phyloP scores from a whole-genome alignment of 176 grass and related monocot genomes.

The Puccinellia tenuiflora region DNA sequence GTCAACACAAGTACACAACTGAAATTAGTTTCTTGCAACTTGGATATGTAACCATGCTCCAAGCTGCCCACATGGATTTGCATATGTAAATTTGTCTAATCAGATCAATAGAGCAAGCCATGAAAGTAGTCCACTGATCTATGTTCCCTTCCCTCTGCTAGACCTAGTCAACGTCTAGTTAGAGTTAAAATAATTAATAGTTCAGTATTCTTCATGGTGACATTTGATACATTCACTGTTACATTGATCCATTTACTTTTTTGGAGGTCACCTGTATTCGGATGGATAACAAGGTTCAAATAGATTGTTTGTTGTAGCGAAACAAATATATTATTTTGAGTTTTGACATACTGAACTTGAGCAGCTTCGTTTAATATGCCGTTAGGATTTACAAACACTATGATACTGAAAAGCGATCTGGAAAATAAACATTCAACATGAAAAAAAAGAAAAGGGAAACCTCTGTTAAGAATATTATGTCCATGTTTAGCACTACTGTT shows the following conservation, averaged over 20 bases:
- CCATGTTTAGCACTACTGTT: background rate
- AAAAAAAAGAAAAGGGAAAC: background rate
- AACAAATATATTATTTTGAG: background rate
- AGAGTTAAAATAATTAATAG: background rate
- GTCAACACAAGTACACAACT: background rate
- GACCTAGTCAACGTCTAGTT: background rate
- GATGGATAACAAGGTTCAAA: background rate
- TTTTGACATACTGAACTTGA: background rate
- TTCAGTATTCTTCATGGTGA: background rate
- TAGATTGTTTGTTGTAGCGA: background rate
- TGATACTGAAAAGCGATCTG: background rate
- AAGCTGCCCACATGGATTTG: background rate
- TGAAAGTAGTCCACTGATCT: background rate
- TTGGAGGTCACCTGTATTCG: background rate
- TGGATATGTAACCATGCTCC: background rate
- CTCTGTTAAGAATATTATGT: background rate
- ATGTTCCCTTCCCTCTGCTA: background rate
- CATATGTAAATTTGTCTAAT: background rate
- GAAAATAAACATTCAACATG: background rate
- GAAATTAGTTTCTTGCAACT: background rate
- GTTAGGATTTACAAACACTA: background rate
- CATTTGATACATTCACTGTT: conserved; percentile 7
- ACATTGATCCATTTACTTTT: background rate
- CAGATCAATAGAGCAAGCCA: background rate
- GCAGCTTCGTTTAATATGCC: background rate